Percentiles rank a stretch among this genome's conserved stretches.
Conservation (phyloP, 345 rosid genomes). For the Syzygium aqueum region DNA sequence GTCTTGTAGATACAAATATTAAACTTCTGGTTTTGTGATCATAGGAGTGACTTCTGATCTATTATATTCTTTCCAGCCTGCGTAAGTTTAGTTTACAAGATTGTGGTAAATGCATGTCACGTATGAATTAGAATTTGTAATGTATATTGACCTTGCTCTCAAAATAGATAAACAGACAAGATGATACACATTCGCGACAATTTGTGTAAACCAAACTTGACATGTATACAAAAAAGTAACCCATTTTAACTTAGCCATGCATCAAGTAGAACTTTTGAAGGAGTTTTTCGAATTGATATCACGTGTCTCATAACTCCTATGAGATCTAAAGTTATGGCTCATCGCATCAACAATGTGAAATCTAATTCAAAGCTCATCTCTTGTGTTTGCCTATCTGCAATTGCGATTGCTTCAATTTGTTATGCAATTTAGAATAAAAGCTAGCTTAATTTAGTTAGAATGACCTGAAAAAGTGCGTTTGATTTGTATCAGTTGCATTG, state of each 20-base stretch:
- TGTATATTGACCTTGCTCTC: background rate
- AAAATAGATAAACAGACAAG: background rate
- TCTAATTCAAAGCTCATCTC: background rate
- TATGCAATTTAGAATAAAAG: background rate
- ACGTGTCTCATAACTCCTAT: background rate
- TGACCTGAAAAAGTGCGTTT: background rate
- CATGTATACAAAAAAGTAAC: background rate
- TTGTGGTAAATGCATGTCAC: background rate
- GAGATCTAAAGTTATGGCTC: background rate
- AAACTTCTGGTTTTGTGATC: background rate
- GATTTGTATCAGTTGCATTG: background rate
- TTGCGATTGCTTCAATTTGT: background rate
- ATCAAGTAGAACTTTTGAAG: background rate
- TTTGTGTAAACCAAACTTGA: background rate
- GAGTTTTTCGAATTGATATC: background rate
- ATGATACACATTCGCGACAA: background rate
- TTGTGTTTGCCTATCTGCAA: background rate
- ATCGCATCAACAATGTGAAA: rapidly evolving
- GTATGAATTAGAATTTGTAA: background rate
- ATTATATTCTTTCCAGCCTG: background rate
- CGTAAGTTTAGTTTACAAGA: background rate
- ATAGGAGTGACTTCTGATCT: background rate
- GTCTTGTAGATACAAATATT: background rate
- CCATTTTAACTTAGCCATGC: background rate
- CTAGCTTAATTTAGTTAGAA: background rate